phyloP scores from a whole-genome alignment of 306 rosid species.

The Bauhinia variegata region DNA sequence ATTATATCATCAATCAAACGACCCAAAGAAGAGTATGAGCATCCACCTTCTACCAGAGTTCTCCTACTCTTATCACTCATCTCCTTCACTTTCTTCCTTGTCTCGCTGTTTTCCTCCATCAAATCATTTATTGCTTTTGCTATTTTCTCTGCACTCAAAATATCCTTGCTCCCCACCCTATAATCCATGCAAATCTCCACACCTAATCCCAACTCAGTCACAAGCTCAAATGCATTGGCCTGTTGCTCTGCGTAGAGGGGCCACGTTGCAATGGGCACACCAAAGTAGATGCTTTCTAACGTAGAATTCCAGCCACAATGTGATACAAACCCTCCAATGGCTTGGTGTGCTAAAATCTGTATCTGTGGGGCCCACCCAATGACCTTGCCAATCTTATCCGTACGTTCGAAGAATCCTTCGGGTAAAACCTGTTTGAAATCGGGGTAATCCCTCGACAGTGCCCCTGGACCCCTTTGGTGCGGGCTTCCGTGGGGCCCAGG shows the following conservation, averaged over 20 bases:
- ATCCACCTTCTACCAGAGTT: slow-evolving; percentile 17
- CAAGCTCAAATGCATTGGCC: slow-evolving; percentile 27
- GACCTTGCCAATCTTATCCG: slow-evolving; percentile 31
- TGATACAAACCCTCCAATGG: slow-evolving; percentile 43
- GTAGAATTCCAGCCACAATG: slow-evolving; percentile 53
- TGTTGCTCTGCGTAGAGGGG: slow-evolving; percentile 43
- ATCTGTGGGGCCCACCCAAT: slow-evolving; percentile 51
- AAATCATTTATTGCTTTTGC: slow-evolving; percentile 17
- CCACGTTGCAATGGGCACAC: slow-evolving; percentile 42
- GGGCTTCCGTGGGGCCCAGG: slow-evolving; percentile 48
- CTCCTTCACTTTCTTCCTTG: slow-evolving; percentile 16
- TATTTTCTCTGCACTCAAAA: slow-evolving; percentile 12
- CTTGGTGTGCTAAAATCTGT: slow-evolving; percentile 32
- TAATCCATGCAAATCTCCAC: slow-evolving; percentile 16
- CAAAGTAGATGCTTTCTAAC: slow-evolving; percentile 41
- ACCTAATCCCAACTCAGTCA: slow-evolving; percentile 29
- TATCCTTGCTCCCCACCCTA: background rate
- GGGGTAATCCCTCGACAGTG: background rate
- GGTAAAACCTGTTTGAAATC: slow-evolving; percentile 4
- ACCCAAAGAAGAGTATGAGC: background rate
- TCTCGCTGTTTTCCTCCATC: slow-evolving; percentile 31
- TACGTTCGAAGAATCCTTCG: slow-evolving; percentile 44
- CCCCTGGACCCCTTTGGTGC: background rate
- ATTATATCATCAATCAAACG: slow-evolving; percentile 1
- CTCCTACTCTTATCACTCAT: slow-evolving; percentile 21